Evolutionary conservation across 2,329 filamentous ascomycete genomes (phyloP), one percentile per base, ranked within the genome.

Genomic region (Claviceps cyperi): DNA sequence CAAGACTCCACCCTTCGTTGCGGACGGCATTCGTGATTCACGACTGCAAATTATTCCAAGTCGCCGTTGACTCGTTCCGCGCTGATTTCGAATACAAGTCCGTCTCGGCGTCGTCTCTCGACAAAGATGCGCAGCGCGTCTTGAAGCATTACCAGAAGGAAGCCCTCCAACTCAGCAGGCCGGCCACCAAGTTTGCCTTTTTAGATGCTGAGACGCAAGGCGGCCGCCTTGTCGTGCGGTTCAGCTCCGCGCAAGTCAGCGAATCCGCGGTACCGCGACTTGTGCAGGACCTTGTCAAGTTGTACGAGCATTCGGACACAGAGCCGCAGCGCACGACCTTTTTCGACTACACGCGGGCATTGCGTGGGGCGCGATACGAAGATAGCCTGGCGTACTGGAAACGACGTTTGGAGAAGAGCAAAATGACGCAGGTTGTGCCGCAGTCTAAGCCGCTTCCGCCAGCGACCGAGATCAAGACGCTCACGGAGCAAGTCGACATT

Each of bases 21-120:
- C 72, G 76, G 21, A 78, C 78, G 0, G 69, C 72, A 0, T 80
- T 80, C 50, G 65, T 74, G 2, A 60, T 66, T 0, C 67, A 75
- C 45, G 66, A 69, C 11, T 66, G 72, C 6, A 65, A 64, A 2
- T 63, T 76, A 0, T 75, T 71, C 55, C 74, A 77, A 57, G 71
- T 72, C 0, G 67, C 71, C 36, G 58, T 75, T 37, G 67, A 67
- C 46, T 64, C 66, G 2, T 69, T 66, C 55, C 62, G 59, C 2
- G 65, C 71, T 1, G 66, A 71, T 1, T 76, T 76, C 53, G 61
- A 66, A 51, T 66, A 66, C 3, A 60, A 67, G n/a, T 59, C 66
- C 14, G 73, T 68, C 44, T 62, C 69, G 1, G 59, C 60, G 13
- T 68, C 65, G 58, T 62, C 67, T 3, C 62, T 77, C 2, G 56